A percentile compares a stretch with the other conserved stretches of the same genome.
These are phyloP conservation scores for Phyllostachys edulis DNA, from an alignment of 176 grass and related monocot species.

Conservation along the genomic window DNA sequence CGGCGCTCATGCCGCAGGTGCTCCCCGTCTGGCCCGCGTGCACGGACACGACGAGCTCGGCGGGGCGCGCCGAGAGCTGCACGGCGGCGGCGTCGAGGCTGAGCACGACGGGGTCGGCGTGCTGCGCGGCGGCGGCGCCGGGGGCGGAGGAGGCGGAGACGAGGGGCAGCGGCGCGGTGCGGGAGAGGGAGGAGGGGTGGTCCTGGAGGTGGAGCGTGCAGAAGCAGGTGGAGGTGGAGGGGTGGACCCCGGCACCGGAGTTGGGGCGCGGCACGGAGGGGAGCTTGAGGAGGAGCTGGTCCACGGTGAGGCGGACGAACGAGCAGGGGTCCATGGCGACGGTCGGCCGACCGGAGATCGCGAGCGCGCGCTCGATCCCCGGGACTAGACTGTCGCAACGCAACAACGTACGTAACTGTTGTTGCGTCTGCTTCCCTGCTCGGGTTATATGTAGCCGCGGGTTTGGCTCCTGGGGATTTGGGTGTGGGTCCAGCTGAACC, in stretches of 20 bases:
- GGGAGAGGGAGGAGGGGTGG: slow-evolving; percentile 46
- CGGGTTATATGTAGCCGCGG: slow-evolving; percentile 37
- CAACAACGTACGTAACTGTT: background rate
- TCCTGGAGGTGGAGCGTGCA: slow-evolving; percentile 69
- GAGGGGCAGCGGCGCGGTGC: slow-evolving; percentile 62
- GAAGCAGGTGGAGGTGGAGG: slow-evolving; percentile 76
- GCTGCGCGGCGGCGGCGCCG: background rate
- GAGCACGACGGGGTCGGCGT: slow-evolving; percentile 53
- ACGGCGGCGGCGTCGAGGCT: slow-evolving; percentile 68
- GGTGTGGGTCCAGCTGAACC: background rate
- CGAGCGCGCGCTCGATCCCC: background rate
- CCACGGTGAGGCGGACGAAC: slow-evolving; percentile 80
- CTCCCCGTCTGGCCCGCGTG: slow-evolving; percentile 57
- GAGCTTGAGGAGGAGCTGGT: slow-evolving; percentile 76
- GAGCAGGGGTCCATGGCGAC: slow-evolving; percentile 82
- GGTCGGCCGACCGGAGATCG: background rate
- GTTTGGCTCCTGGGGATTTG: background rate
- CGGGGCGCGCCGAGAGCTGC: slow-evolving; percentile 45
- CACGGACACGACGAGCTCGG: slow-evolving; percentile 66
- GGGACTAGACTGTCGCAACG: background rate
- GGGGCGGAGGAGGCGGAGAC: slow-evolving; percentile 50
- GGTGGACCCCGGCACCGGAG: slow-evolving; percentile 64
- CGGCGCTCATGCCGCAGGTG: slow-evolving; percentile 52
- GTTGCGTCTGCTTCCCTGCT: background rate
- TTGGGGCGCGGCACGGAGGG: slow-evolving; percentile 54